phyloP scores from a whole-genome alignment of 495 filamentous ascomycete species.

The Aspergillus asperescens region DNA sequence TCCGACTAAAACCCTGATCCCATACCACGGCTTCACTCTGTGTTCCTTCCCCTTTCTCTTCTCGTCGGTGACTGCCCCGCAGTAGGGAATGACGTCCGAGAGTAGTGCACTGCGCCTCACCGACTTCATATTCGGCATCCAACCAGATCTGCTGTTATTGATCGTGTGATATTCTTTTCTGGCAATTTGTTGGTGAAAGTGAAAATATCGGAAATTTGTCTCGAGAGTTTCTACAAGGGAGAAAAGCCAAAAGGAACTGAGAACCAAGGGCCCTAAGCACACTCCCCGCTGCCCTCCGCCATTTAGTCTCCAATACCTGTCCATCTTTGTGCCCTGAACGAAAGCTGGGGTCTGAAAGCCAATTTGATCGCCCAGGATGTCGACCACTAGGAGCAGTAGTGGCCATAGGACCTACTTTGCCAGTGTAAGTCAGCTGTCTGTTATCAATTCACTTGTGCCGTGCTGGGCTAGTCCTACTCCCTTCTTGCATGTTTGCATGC shows the following conservation, averaged over 20 bases:
- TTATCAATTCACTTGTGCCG: background rate
- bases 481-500: background rate
- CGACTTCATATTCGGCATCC: constrained; percentile 19
- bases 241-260: background rate
- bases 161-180: constrained; percentile 14
- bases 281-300: background rate
- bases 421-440: constrained; percentile 25
- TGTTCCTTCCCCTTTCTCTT: constrained; percentile 3
- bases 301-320: background rate
- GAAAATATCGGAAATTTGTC: background rate
- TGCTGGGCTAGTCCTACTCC: background rate
- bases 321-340: constrained; percentile 1
- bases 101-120: constrained; percentile 24
- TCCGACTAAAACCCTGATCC: background rate
- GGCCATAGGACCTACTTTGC: constrained; percentile 30
- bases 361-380: constrained; percentile 14
- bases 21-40: background rate
- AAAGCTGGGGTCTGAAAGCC: background rate
- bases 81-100: constrained; percentile 24
- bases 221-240: background rate
- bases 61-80: constrained; percentile 21
- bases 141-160: constrained; percentile 18
- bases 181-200: background rate
- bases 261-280: background rate
- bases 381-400: constrained; percentile 18